A percentile compares a stretch with the other conserved stretches of the same genome.
Evolutionary conservation across 208 protist species (phyloP).

Genomic region (Trypanosoma theileri): DNA sequence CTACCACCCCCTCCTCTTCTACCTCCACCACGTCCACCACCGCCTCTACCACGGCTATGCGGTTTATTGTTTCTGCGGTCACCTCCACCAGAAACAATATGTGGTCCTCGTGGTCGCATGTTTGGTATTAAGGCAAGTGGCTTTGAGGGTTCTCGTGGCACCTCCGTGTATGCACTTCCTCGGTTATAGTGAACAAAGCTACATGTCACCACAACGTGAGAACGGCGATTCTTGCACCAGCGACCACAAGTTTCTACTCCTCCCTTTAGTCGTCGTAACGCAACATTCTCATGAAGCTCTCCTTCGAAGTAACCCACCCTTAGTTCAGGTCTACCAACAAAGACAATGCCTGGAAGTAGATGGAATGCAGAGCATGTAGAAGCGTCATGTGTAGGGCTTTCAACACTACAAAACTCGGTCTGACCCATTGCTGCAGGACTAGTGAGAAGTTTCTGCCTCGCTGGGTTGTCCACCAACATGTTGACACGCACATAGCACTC

Average conservation of each 20-base stretch:
- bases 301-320: constrained; percentile 71
- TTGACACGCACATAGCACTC: constrained; percentile 75
- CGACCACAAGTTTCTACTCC: constrained; percentile 55
- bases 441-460: constrained; percentile 44
- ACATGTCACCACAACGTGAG: constrained; percentile 76
- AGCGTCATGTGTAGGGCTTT: constrained; percentile 29
- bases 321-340: constrained; percentile 55
- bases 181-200: constrained; percentile 70
- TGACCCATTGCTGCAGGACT: constrained; percentile 36
- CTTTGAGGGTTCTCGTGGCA: constrained; percentile 38
- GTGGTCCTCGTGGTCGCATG: constrained; percentile 47
- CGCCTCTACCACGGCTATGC: constrained; percentile 5
- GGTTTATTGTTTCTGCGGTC: constrained; percentile 18
- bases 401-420: constrained; percentile 45
- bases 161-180: constrained; percentile 55
- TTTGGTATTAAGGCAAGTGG: constrained; percentile 57
- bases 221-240: constrained; percentile 59
- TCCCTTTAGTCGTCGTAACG: constrained; percentile 40
- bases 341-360: constrained; percentile 63
- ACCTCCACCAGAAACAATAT: constrained; percentile 1
- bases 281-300: constrained; percentile 73
- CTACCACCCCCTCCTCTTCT: constrained; percentile 14
- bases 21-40: constrained; percentile 18
- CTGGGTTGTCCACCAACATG: constrained; percentile 70
- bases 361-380: constrained; percentile 56